Evolutionary conservation across 441 rosid species (phyloP).

Genomic region (Croton laevigatus): DNA sequence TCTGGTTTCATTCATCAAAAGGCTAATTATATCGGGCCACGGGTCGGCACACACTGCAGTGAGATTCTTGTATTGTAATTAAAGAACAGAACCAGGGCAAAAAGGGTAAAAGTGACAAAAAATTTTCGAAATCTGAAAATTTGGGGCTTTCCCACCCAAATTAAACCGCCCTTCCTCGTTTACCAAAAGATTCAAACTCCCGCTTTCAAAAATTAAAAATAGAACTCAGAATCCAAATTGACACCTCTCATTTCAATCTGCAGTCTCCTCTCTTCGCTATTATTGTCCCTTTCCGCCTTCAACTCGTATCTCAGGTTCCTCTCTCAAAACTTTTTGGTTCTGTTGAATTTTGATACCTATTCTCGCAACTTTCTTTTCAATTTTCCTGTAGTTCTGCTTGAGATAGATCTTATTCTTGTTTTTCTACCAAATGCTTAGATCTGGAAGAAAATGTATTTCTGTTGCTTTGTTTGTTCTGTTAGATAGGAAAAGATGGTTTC

Average conservation of each 20-base stretch:
- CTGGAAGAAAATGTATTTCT: neutral
- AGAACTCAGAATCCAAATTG: neutral
- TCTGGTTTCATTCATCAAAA: too few species aligned
- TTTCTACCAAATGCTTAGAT: neutral
- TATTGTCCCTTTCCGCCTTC: neutral
- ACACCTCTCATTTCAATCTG: neutral
- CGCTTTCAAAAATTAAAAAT: neutral
- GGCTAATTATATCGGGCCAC: neutral
- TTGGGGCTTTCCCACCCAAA: slow-evolving; percentile 36
- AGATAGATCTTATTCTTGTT: neutral
- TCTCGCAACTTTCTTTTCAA: neutral
- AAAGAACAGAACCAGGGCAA: neutral
- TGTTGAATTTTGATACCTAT: neutral
- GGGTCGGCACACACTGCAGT: neutral
- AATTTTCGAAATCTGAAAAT: slow-evolving; percentile 26
- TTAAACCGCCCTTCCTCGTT: slow-evolving; percentile 23
- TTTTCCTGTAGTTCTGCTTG: neutral
- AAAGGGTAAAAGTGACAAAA: neutral
- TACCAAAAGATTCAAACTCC: slow-evolving; percentile 10
- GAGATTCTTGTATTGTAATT: neutral
- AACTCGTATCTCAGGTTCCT: slow-evolving; percentile 11
- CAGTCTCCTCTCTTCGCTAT: neutral
- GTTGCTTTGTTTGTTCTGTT: neutral
- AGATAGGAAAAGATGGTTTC: neutral
- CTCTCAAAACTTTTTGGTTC: neutral